Evolutionary conservation across 345 rosid species (phyloP), one percentile per base, ranked within the genome.

Genomic region (Brassica juncea): DNA sequence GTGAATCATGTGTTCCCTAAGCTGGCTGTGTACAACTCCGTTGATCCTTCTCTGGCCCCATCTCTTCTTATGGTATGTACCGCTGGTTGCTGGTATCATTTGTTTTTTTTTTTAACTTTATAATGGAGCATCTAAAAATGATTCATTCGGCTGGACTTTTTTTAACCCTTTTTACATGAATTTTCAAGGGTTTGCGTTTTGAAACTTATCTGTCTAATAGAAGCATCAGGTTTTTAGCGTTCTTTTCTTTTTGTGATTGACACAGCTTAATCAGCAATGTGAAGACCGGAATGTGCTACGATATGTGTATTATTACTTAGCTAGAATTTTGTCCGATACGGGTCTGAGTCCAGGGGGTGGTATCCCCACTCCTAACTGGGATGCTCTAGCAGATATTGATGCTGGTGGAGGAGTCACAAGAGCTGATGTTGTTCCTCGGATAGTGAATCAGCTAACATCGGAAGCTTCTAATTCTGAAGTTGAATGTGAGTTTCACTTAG

Each of bases 321-420:
- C 98, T 63, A 90, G 99, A 82, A 95, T 93, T 75, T 83, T 95
- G 80, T 88, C 99, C 1, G 99, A 93, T 76, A 86, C 90, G 66
- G 97, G 97, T 73, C 80, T 90, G 79, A 95, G 86, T 86, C 87
- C 97, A 32, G 99, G 98, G 58, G 99, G 99, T 79, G 99, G 99
- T 57, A 93, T 96, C 58, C 99, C 99, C 27, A 96, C 99, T 68
- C 99, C 99, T 52, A 96, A 96, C 76, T 96, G 99, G 99, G 99
- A 96, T 87, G 99, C 99, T 58, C 84, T 93, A 37, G 99, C 99
- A 80, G 98, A 93, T 81, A 92, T 96, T 71, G 99, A 93, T 88
- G 92, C 97, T 65, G 88, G 83, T 85, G 99, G 99, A 69, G 98
- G 99, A 77, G 98, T 96, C 61, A 96, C 99, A 1, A 87, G 99